These are phyloP conservation scores for Centrapalus pauciflorus DNA, from an alignment of 129 eudicot species.

Conservation along the genomic window DNA sequence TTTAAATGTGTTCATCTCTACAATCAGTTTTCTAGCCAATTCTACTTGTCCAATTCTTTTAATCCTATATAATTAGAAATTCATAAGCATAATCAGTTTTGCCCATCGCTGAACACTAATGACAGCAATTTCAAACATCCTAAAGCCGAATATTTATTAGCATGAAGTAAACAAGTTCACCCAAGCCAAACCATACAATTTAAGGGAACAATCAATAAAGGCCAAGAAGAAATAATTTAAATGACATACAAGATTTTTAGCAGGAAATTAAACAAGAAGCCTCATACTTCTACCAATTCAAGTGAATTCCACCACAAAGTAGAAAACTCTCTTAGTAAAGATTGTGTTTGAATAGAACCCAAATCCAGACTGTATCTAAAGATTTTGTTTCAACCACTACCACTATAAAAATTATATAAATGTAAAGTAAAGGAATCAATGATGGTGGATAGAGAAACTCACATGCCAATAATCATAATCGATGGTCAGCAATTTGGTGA, in stretches of 20 bases:
- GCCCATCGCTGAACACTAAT: too few relatives aligned
- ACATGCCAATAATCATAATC: conserved; percentile 99
- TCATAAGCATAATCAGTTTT: too few relatives aligned
- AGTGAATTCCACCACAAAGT: neutral
- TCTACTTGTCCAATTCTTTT: too few relatives aligned
- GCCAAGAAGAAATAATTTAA: neutral
- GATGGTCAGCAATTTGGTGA: conserved; percentile 89
- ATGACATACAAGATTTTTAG: neutral
- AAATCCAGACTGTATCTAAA: neutral
- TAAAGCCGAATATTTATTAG: neutral
- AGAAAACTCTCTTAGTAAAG: neutral
- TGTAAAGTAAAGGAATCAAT: neutral
- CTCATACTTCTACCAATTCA: neutral
- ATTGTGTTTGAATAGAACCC: neutral
- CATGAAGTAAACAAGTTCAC: conserved; percentile 1
- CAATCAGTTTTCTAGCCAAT: too few relatives aligned
- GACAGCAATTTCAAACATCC: too few relatives aligned
- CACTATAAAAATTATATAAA: neutral
- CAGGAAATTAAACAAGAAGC: neutral
- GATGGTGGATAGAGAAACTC: conserved; percentile 26
- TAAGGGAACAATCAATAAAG: neutral
- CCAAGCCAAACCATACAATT: neutral
- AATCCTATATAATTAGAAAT: too few relatives aligned
- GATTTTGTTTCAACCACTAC: neutral
- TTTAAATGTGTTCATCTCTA: too few relatives aligned